Base-by-base conservation (phyloP, 805 yeast species). In the Metschnikowia lochheadii region DNA sequence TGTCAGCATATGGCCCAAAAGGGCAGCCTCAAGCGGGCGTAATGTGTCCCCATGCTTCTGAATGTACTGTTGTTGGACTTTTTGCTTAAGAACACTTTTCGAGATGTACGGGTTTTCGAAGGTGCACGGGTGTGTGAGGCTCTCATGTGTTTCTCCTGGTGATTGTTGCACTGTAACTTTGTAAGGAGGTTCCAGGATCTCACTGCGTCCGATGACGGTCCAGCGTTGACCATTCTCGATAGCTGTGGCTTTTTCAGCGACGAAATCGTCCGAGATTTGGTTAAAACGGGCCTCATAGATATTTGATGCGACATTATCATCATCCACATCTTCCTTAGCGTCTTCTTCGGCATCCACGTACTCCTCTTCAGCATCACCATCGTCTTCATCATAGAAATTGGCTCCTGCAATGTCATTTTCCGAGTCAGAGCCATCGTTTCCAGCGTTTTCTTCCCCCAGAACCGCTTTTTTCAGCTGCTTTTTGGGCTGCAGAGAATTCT, bases 241-340 rank as follows among this genome's bases (percentile, higher is more conserved):
- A 1, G 59, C 56, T n/a, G 55, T 52, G 38, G 63, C 62, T 41
- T 69, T 64, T 15, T 54, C 59, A 5, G 67, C 67, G 33, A 68
- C 58, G 55, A 57, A 63, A 10, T 66, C 64, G 2, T 76, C 78
- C 4, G 77, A 65, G 18, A 79, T 71, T 18, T 72, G 68, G 44
- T 83, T 85, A 66, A 86, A 91, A 64, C 91, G 98, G 11, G 68
- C 61, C 53, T 87, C 87, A 58, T 87, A 90, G 0, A 96, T 88
- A 67, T 92, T 97, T 15, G 31, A 6, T 67, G 63, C 10, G 56
- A 48, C 43, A 69, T 73, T 5, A 18, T 40, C 44, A 3, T 26
- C 46, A 14, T 20, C 35, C 21, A 29, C 48, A 21, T 33, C 46
- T 3, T 18, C 41, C 31, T 26, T 38, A 2, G 38, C 34, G 11